Evolutionary conservation across 2,329 filamentous ascomycete species (phyloP).

Genomic region (Fusarium verrucosum): DNA sequence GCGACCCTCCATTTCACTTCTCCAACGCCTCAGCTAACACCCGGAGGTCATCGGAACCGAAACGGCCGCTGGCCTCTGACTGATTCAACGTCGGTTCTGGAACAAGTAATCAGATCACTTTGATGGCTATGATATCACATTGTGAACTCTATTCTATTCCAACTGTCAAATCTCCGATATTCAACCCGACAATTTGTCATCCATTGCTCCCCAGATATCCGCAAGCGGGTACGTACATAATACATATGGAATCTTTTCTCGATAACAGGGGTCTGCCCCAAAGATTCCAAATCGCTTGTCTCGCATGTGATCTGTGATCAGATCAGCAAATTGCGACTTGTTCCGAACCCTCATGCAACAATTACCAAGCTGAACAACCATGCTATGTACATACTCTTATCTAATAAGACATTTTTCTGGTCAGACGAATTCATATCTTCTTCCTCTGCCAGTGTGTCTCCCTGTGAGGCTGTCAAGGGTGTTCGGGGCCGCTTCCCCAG

Average conservation of each 20-base stretch:
- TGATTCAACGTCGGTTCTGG: background rate
- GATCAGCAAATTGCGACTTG: conserved; percentile 12
- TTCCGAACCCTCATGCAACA: background rate
- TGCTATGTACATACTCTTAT: background rate
- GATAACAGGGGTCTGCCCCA: conserved; percentile 8
- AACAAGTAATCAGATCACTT: background rate
- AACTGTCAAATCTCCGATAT: background rate
- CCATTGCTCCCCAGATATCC: background rate
- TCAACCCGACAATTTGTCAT: conserved; percentile 15
- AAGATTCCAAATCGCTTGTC: conserved; percentile 33
- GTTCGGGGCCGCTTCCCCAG: background rate
- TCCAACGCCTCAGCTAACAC: conserved; percentile 2
- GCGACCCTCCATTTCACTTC: conserved; percentile 10
- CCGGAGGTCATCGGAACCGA: conserved; percentile 5
- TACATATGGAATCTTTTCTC: conserved; percentile 23
- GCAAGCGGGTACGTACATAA: conserved; percentile 6
- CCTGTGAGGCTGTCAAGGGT: too few species aligned
- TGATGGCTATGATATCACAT: background rate
- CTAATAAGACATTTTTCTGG: background rate
- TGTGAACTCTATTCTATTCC: background rate
- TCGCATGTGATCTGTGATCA: conserved; percentile 28
- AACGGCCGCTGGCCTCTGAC: background rate
- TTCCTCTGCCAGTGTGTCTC: background rate
- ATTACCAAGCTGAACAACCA: background rate
- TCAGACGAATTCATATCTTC: background rate